phyloP scores from a whole-genome alignment of 2,329 filamentous ascomycete genomes.

The Fusarium sp. region DNA sequence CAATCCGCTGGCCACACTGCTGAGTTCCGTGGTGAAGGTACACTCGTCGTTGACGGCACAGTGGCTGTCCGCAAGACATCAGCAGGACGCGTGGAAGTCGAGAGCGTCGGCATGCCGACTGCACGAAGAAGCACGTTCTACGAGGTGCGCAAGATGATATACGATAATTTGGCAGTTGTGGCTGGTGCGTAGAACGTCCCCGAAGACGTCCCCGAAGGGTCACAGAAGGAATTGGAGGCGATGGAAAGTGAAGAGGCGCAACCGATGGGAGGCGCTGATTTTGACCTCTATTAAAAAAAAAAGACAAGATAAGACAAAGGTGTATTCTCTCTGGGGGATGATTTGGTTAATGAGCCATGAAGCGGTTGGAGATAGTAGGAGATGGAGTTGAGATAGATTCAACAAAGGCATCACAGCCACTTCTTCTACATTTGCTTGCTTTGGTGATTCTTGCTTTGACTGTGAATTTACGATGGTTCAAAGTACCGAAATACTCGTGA shows the following conservation, averaged over 20 bases:
- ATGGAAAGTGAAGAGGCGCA: slow-evolving; percentile 7
- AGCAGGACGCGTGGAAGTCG: slow-evolving; percentile 88
- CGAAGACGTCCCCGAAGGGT: not conserved
- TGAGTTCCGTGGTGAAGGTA: slow-evolving; percentile 94
- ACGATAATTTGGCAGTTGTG: slow-evolving; percentile 93
- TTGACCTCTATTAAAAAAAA: slow-evolving; percentile 7
- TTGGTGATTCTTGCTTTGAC: not conserved
- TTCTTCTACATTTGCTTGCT: not conserved
- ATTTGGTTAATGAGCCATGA: slow-evolving; percentile 20
- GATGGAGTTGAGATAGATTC: slow-evolving; percentile 16
- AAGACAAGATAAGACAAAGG: slow-evolving; percentile 13
- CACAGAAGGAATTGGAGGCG: not conserved
- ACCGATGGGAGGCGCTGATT: slow-evolving; percentile 29
- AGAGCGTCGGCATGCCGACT: slow-evolving; percentile 71
- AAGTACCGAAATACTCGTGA: not conserved
- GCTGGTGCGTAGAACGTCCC: slow-evolving; percentile 68
- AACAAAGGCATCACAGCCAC: slow-evolving; percentile 10
- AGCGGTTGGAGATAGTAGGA: slow-evolving; percentile 1
- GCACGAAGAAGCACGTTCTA: slow-evolving; percentile 77
- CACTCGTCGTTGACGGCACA: slow-evolving; percentile 85
- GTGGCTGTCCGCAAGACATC: slow-evolving; percentile 91
- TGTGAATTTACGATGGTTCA: not conserved
- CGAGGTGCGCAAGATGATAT: slow-evolving; percentile 90
- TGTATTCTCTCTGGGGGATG: slow-evolving; percentile 21
- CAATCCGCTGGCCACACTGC: slow-evolving; percentile 84